phyloP scores from a whole-genome alignment of 345 rosid genomes.

The Syzygium aromaticum region DNA sequence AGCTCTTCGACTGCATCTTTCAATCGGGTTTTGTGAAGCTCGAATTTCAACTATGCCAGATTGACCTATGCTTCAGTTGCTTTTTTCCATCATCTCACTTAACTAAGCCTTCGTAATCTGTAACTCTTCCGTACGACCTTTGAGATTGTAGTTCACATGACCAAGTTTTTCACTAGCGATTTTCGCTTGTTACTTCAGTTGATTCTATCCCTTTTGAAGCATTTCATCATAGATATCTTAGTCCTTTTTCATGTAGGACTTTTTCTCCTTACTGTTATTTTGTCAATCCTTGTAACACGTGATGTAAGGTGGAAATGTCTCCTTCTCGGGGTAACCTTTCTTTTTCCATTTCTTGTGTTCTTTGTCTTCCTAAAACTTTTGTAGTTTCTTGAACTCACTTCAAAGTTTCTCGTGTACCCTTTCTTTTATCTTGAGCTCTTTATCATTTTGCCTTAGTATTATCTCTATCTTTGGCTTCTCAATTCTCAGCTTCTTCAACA shows the following conservation, averaged over 20 bases:
- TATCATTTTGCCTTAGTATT: too few relatives aligned
- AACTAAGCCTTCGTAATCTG: slow-evolving; percentile 57
- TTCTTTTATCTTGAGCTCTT: too few relatives aligned
- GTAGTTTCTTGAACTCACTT: too few relatives aligned
- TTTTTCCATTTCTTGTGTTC: slow-evolving; percentile 42
- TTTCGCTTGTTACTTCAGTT: slow-evolving; percentile 52
- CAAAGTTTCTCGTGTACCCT: too few relatives aligned
- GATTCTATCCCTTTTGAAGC: neutral
- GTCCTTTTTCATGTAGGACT: neutral
- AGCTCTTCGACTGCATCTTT: too few relatives aligned
- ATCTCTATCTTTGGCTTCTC: too few relatives aligned
- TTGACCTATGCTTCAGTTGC: slow-evolving; percentile 67
- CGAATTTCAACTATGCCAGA: slow-evolving; percentile 81
- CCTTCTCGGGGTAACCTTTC: slow-evolving; percentile 38
- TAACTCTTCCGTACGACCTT: slow-evolving; percentile 31
- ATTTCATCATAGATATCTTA: too few relatives aligned
- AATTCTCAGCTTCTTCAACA: too few relatives aligned
- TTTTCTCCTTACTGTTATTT: slow-evolving; percentile 1
- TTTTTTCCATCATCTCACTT: slow-evolving; percentile 74
- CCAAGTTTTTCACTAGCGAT: slow-evolving; percentile 52
- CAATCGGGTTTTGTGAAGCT: slow-evolving; percentile 21
- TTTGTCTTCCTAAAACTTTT: too few relatives aligned
- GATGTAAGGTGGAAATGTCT: neutral
- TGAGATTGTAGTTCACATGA: slow-evolving; percentile 24
- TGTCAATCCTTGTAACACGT: slow-evolving; percentile 81